These are phyloP conservation scores for Kwoniella dendrophila DNA, from an alignment of 768 basidiomycete species.

Conservation along the genomic window DNA sequence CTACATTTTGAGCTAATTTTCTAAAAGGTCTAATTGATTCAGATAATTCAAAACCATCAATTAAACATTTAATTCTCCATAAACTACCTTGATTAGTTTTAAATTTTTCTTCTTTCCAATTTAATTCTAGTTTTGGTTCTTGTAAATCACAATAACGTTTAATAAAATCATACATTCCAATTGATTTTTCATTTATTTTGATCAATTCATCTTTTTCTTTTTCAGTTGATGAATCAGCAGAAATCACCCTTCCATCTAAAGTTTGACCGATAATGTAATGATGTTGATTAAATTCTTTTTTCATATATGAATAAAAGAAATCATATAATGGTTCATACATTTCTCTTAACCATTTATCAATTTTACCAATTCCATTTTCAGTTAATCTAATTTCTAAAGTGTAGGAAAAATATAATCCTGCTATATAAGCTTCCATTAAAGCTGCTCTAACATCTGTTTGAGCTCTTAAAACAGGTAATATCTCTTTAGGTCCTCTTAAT, in stretches of 20 bases:
- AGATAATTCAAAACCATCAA: slow-evolving; percentile 43
- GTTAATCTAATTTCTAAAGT: slow-evolving; percentile 25
- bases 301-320: slow-evolving; percentile 50
- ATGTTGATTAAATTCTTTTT: slow-evolving; percentile 43
- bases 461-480: slow-evolving; percentile 28
- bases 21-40: slow-evolving; percentile 40
- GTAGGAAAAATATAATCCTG: slow-evolving; percentile 47
- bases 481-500: slow-evolving; percentile 35
- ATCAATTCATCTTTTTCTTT: slow-evolving; percentile 36
- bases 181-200: slow-evolving; percentile 25
- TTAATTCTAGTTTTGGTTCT: slow-evolving; percentile 28
- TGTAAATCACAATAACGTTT: slow-evolving; percentile 25
- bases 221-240: too few species aligned
- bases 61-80: slow-evolving; percentile 37
- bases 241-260: slow-evolving; percentile 25
- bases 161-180: slow-evolving; percentile 41
- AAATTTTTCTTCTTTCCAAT: slow-evolving; percentile 37
- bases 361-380: slow-evolving; percentile 27
- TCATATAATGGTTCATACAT: slow-evolving; percentile 51
- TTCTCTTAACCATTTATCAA: slow-evolving; percentile 49
- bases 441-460: slow-evolving; percentile 49
- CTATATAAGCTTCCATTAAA: slow-evolving; percentile 51
- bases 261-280: slow-evolving; percentile 28
- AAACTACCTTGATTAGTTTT: slow-evolving; percentile 41
- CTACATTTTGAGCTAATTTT: slow-evolving; percentile 47